Conservation (phyloP, 1,139 yeast species). For the Komagataea norvegica region DNA sequence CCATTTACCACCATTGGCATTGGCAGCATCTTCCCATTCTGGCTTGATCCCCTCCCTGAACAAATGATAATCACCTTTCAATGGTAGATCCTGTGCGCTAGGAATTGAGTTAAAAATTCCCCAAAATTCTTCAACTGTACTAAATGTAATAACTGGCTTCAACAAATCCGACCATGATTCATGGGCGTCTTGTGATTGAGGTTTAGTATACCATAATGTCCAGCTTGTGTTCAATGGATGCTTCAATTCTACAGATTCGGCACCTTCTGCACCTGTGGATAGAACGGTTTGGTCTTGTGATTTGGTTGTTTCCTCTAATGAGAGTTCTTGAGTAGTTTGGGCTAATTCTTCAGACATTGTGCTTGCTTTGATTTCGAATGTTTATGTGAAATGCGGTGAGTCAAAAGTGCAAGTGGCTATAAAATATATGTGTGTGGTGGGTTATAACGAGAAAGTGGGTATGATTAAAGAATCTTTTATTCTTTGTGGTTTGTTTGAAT, state of each 20-base stretch:
- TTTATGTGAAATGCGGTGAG: too few relatives aligned
- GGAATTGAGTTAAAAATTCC: constrained; percentile 95
- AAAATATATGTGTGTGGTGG: too few relatives aligned
- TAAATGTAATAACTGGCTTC: constrained; percentile 88
- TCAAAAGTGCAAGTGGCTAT: too few relatives aligned
- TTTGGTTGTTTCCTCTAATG: constrained; percentile 18
- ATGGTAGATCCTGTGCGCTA: constrained; percentile 83
- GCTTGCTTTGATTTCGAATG: neutral
- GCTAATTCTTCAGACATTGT: constrained; percentile 27
- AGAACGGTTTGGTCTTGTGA: constrained; percentile 12
- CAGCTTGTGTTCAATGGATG: constrained; percentile 92
- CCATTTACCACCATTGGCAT: constrained; percentile 95
- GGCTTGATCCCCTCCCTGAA: constrained; percentile 95
- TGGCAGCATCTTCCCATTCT: constrained; percentile 95
- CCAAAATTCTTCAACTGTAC: constrained; percentile 98
- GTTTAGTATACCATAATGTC: constrained; percentile 98
- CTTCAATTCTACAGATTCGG: constrained; percentile 34
- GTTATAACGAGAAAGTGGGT: too few relatives aligned
- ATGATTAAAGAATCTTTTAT: neutral
- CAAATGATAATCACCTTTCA: constrained; percentile 91
- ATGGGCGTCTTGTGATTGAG: constrained; percentile 58
- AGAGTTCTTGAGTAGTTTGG: constrained; percentile 23
- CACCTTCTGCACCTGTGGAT: constrained; percentile 24
- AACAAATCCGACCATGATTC: constrained; percentile 93
- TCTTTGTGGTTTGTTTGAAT: neutral